A percentile compares a stretch with the other conserved stretches of the same genome.
Evolutionary conservation across 306 rosid species (phyloP).

Genomic region (Alnus rubra): DNA sequence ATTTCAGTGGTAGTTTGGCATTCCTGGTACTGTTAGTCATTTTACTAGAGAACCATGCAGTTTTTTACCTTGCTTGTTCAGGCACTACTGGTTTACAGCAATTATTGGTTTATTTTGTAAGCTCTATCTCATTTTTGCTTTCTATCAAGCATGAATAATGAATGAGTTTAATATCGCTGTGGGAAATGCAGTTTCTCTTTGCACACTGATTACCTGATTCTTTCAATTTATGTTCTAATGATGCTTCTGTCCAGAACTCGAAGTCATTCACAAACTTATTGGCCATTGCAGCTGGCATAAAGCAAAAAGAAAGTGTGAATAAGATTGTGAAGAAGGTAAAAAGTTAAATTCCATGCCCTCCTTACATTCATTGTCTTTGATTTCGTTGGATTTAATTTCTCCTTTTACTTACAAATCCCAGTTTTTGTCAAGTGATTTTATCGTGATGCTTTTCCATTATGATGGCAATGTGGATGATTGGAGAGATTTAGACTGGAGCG

Average conservation of each 20-base stretch:
- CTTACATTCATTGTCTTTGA: background rate
- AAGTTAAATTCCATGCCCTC: background rate
- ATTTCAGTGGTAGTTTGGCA: background rate
- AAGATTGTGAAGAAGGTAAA: constrained; percentile 28
- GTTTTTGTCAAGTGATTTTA: constrained; percentile 48
- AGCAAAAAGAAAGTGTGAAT: constrained; percentile 31
- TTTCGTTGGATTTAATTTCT: background rate
- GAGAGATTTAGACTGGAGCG: constrained; percentile 51
- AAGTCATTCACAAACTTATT: constrained; percentile 12
- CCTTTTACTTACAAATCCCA: constrained; percentile 8
- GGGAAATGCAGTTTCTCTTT: background rate
- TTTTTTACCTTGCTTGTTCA: background rate
- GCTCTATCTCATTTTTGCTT: background rate
- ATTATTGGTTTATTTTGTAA: background rate
- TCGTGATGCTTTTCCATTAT: constrained; percentile 60
- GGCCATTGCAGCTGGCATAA: constrained; percentile 36
- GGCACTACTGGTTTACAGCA: background rate
- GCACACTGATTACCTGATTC: background rate
- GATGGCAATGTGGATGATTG: constrained; percentile 53
- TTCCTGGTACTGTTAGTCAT: no score
- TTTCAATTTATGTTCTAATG: background rate
- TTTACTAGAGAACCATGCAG: background rate
- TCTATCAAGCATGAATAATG: background rate
- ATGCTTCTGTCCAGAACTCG: constrained; percentile 13
- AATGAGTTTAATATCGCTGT: no score